Percentiles rank a stretch among this genome's conserved stretches.
phyloP scores from a whole-genome alignment of 768 basidiomycete species.

The Tephrocybe sp. region DNA sequence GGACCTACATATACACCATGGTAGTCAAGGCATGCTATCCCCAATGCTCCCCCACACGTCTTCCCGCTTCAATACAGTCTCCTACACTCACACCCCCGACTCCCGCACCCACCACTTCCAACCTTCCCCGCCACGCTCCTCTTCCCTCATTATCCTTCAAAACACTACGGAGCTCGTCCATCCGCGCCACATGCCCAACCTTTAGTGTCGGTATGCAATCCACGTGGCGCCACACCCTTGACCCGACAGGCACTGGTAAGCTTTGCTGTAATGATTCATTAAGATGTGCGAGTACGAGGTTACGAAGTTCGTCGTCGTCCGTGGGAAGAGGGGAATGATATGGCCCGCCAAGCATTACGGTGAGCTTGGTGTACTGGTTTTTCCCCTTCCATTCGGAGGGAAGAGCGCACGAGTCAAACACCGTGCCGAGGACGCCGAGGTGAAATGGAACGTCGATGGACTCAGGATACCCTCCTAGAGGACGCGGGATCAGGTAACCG shows the following conservation, averaged over 20 bases:
- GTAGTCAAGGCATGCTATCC: too few species aligned
- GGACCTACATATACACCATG: too few species aligned
- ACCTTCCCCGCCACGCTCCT: constrained; percentile 17
- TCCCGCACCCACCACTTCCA: constrained; percentile 81
- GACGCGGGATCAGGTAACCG: neutral
- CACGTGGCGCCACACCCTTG: constrained; percentile 51
- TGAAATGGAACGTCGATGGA: constrained; percentile 17
- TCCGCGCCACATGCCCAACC: constrained; percentile 71
- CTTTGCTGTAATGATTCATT: constrained; percentile 42
- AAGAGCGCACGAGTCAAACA: constrained; percentile 87
- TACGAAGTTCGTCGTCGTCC: constrained; percentile 15
- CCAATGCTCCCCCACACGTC: constrained; percentile 52
- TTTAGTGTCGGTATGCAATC: constrained; percentile 79
- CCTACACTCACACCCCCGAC: constrained; percentile 85
- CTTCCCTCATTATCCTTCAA: constrained; percentile 45
- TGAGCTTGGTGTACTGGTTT: constrained; percentile 66
- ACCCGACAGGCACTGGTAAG: constrained; percentile 58
- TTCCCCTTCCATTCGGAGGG: constrained; percentile 8
- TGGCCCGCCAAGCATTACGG: constrained; percentile 90
- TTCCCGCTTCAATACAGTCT: constrained; percentile 81
- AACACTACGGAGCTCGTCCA: constrained; percentile 54
- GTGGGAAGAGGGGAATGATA: constrained; percentile 38
- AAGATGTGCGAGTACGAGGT: constrained; percentile 35
- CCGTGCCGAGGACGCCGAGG: constrained; percentile 72
- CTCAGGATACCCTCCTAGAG: neutral